These are phyloP conservation scores for Ciborinia camelliae DNA, from an alignment of 2,329 filamentous ascomycete genomes.

Conservation along the genomic window DNA sequence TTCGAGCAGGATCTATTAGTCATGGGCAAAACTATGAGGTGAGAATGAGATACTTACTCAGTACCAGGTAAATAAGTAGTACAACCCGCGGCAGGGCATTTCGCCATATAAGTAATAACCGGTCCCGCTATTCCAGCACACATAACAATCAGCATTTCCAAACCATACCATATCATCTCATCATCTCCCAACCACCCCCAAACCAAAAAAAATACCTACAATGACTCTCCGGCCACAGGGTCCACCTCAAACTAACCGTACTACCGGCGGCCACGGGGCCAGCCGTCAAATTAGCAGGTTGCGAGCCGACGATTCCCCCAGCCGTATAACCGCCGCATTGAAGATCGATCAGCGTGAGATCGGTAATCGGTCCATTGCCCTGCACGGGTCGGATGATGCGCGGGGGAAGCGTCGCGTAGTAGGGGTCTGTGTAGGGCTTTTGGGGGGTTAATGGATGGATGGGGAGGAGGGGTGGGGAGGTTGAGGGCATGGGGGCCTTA, in stretches of 20 bases:
- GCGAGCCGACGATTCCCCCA: slow-evolving; percentile 47
- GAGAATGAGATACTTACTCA: slow-evolving; percentile 31
- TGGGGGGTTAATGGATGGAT: not conserved
- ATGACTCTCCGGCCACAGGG: slow-evolving; percentile 45
- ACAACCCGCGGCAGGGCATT: slow-evolving; percentile 49
- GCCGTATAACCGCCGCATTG: slow-evolving; percentile 54
- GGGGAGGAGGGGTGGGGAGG: slow-evolving; percentile 19
- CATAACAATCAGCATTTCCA: not conserved
- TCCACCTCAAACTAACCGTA: slow-evolving; percentile 54
- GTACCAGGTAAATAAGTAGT: slow-evolving; percentile 47
- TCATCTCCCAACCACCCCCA: too few species aligned
- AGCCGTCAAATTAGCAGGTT: slow-evolving; percentile 53
- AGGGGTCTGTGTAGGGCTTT: slow-evolving; percentile 45
- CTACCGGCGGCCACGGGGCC: slow-evolving; percentile 53
- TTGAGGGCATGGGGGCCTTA: slow-evolving; percentile 18
- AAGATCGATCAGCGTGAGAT: slow-evolving; percentile 51
- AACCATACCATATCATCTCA: too few species aligned
- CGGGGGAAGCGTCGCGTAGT: slow-evolving; percentile 41
- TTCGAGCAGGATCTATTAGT: too few species aligned
- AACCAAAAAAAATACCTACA: not conserved
- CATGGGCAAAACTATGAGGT: too few species aligned
- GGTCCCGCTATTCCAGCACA: slow-evolving; percentile 43
- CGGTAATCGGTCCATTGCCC: slow-evolving; percentile 56
- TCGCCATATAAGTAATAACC: slow-evolving; percentile 57
- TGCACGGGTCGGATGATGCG: slow-evolving; percentile 56